These are phyloP conservation scores for Kluyveromyces dobzhanskii DNA, from an alignment of 805 yeast genomes.

Conservation along the genomic window DNA sequence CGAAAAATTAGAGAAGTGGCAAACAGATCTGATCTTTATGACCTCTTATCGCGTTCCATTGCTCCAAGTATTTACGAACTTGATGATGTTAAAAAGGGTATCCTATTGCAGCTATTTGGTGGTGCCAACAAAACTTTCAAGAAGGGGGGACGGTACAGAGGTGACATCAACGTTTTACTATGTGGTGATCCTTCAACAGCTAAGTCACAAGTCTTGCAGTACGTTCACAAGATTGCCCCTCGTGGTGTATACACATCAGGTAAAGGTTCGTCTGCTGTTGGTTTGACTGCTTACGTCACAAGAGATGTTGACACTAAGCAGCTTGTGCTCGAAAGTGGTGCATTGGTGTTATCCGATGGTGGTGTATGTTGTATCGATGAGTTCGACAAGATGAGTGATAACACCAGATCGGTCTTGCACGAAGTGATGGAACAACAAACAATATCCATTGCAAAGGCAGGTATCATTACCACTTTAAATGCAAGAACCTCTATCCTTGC, in stretches of 20 bases:
- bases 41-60: slow-evolving; percentile 75
- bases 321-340: slow-evolving; percentile 91
- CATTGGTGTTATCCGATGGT: slow-evolving; percentile 91
- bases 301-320: slow-evolving; percentile 91
- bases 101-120: slow-evolving; percentile 85
- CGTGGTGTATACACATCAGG: slow-evolving; percentile 98
- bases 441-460: slow-evolving; percentile 96
- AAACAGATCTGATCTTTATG: slow-evolving; percentile 71
- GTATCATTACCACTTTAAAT: slow-evolving; percentile 91
- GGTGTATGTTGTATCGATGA: slow-evolving; percentile 99
- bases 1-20: slow-evolving; percentile 53
- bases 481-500: slow-evolving; percentile 95
- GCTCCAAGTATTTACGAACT: slow-evolving; percentile 97
- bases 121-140: slow-evolving; percentile 84
- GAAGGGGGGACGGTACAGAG: slow-evolving; percentile 93
- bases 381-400: slow-evolving; percentile 94
- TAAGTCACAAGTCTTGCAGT: slow-evolving; percentile 87
- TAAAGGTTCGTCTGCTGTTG: slow-evolving; percentile 98
- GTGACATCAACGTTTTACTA: slow-evolving; percentile 82
- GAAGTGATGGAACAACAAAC: slow-evolving; percentile 99
- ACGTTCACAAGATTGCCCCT: slow-evolving; percentile 96
- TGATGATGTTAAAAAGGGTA: slow-evolving; percentile 96
- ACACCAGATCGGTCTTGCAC: slow-evolving; percentile 89
- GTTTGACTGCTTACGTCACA: slow-evolving; percentile 94
- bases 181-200: slow-evolving; percentile 99